Conservation (phyloP, 257 asterid genomes). For the Ilex aquifolium region DNA sequence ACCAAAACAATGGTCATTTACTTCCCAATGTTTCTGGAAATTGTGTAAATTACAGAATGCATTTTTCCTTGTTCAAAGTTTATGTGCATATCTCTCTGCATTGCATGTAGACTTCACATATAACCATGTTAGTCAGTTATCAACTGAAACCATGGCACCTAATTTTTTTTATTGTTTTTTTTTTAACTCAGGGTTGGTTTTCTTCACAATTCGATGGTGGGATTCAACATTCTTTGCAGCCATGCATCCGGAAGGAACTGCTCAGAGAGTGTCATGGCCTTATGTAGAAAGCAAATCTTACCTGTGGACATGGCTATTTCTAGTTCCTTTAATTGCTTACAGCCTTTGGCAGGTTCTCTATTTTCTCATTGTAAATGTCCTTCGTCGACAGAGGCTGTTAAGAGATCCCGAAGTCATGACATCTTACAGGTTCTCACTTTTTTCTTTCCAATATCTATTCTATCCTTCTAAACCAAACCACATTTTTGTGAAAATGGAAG, state of each 20-base stretch:
- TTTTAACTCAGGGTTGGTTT: constrained; percentile 62
- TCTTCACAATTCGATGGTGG: constrained; percentile 99
- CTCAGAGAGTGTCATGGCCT: constrained; percentile 73
- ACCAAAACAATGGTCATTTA: no score
- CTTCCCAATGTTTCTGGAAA: no score
- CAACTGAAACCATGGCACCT: no score
- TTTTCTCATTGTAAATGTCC: constrained; percentile 81
- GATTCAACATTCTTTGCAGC: constrained; percentile 79
- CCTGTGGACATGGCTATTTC: constrained; percentile 94
- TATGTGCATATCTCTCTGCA: no score
- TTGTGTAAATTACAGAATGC: no score
- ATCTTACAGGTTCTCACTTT: constrained; percentile 68
- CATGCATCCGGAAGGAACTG: constrained; percentile 79
- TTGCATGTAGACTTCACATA: no score
- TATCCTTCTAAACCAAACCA: background rate
- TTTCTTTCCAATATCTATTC: background rate
- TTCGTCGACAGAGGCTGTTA: constrained; percentile 80
- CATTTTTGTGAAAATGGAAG: background rate
- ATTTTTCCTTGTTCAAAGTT: no score
- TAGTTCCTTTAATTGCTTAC: constrained; percentile 77
- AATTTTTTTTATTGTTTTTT: constrained; percentile 7
- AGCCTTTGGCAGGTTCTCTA: constrained; percentile 83
- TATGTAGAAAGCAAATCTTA: constrained; percentile 64
- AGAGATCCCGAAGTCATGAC: constrained; percentile 97
- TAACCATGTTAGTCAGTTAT: no score